Evolutionary conservation across 139 green algal genomes (phyloP).

Genomic region (Chlamydomonas asymmetrica): DNA sequence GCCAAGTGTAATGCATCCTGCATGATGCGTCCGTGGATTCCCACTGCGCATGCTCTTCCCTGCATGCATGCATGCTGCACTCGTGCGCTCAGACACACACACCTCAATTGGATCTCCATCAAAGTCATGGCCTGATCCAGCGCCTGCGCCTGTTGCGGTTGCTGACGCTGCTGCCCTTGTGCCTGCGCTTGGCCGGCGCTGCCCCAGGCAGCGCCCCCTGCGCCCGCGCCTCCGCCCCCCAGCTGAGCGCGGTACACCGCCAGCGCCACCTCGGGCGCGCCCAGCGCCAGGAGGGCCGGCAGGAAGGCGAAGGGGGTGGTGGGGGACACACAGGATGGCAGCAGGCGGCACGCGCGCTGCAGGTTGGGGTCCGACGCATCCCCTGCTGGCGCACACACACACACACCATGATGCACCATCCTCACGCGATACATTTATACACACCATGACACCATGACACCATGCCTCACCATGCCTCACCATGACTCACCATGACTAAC

Average conservation of each 20-base stretch:
- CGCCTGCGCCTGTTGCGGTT: not conserved
- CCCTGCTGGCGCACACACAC: too few relatives aligned
- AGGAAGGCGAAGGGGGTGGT: conserved; percentile 17
- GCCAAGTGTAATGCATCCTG: not conserved
- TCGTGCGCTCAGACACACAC: too few relatives aligned
- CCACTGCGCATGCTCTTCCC: not conserved
- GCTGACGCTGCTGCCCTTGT: not conserved
- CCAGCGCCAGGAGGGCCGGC: conserved; percentile 32
- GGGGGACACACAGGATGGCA: conserved; percentile 5
- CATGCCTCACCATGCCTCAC: too few relatives aligned
- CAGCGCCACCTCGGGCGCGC: conserved; percentile 42
- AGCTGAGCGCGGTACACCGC: conserved; percentile 33
- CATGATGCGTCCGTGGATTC: not conserved
- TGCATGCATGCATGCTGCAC: not conserved
- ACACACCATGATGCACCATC: too few relatives aligned
- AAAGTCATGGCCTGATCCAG: conserved; percentile 12
- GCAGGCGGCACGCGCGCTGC: conserved; percentile 21
- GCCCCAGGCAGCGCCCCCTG: not conserved
- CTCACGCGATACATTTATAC: too few relatives aligned
- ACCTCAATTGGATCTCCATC: conserved; percentile 10
- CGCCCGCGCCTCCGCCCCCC: not conserved
- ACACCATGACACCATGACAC: too few relatives aligned
- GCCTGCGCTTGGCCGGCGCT: too few relatives aligned
- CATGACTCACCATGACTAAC: too few relatives aligned
- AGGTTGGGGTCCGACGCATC: conserved; percentile 29